Percentiles rank a stretch among this genome's conserved stretches.
These are phyloP conservation scores for Chytriomyces sp. DNA, from an alignment of 192 early-diverging fungal genomes.

Conservation along the genomic window DNA sequence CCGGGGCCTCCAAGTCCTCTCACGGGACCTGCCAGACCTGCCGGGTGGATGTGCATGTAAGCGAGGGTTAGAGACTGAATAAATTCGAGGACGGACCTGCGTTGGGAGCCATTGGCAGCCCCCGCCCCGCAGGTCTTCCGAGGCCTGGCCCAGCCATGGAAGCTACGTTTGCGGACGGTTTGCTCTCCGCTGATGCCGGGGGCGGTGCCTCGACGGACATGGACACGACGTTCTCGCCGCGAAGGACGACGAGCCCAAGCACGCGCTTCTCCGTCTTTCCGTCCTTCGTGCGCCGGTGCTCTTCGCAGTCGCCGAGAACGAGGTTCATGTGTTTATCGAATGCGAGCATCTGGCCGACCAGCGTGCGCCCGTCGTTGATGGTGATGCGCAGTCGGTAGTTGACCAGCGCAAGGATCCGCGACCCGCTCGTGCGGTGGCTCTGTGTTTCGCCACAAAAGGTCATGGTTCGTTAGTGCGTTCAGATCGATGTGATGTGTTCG, in stretches of 20 bases:
- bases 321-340: slow-evolving; percentile 99
- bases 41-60: slow-evolving; percentile 9
- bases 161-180: slow-evolving; percentile 26
- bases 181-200: slow-evolving; percentile 55
- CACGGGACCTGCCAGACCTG: slow-evolving; percentile 84
- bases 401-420: slow-evolving; percentile 90
- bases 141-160: slow-evolving; percentile 67
- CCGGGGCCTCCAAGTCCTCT: slow-evolving; percentile 95
- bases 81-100: slow-evolving; percentile 36
- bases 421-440: too few species aligned
- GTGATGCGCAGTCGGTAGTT: slow-evolving; percentile 95
- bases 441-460: too few species aligned
- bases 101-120: slow-evolving; percentile 61
- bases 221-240: slow-evolving; percentile 90
- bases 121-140: slow-evolving; percentile 80
- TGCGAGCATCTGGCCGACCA: slow-evolving; percentile 98
- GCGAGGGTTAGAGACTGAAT: neutral
- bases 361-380: slow-evolving; percentile 83
- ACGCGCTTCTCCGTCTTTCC: slow-evolving; percentile 86
- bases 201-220: slow-evolving; percentile 90
- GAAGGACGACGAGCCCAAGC: slow-evolving; percentile 89
- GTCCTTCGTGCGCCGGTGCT: slow-evolving; percentile 89
- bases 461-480: too few species aligned
- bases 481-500: too few species aligned
- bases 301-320: slow-evolving; percentile 96